phyloP scores from a whole-genome alignment of 2,329 filamentous ascomycete species.

The Diplocarpon rosae region DNA sequence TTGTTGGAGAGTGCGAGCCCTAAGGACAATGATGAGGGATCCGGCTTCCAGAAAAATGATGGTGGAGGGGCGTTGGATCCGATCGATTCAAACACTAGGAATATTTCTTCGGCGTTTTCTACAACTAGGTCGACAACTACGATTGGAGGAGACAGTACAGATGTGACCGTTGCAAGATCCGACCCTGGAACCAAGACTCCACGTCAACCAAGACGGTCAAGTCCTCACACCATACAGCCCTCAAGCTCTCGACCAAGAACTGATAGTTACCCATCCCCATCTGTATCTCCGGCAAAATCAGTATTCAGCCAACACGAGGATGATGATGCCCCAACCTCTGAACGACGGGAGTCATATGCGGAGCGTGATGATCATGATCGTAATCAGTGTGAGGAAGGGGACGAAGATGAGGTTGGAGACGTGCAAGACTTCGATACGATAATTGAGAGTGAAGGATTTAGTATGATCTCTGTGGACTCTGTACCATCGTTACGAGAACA shows the following conservation, averaged over 20 bases:
- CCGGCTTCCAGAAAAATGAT: slow-evolving; percentile 1
- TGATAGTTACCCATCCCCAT: slow-evolving; percentile 10
- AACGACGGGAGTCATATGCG: background rate
- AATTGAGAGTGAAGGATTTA: slow-evolving; percentile 45
- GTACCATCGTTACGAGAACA: slow-evolving; percentile 37
- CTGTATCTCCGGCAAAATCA: slow-evolving; percentile 9
- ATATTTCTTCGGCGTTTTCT: slow-evolving; percentile 12
- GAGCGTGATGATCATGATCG: background rate
- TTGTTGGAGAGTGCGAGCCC: slow-evolving; percentile 10
- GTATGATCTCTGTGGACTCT: slow-evolving; percentile 44
- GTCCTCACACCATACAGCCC: slow-evolving; percentile 12
- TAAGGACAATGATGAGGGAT: slow-evolving; percentile 1
- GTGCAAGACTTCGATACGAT: slow-evolving; percentile 41
- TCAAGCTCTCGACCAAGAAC: slow-evolving; percentile 5
- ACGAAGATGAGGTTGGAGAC: slow-evolving; percentile 28
- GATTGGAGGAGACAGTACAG: slow-evolving; percentile 8
- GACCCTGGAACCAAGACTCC: slow-evolving; percentile 20
- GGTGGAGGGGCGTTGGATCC: slow-evolving; percentile 3
- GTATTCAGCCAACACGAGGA: slow-evolving; percentile 4
- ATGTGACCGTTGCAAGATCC: slow-evolving; percentile 23
- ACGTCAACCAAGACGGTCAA: slow-evolving; percentile 21
- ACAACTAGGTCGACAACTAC: slow-evolving; percentile 16
- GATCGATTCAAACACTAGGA: slow-evolving; percentile 6
- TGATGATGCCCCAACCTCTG: slow-evolving; percentile 1
- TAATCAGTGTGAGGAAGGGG: slow-evolving; percentile 18